These are phyloP conservation scores for Tetrapisispora iriomotensis DNA, from an alignment of 805 yeast genomes.

Conservation along the genomic window DNA sequence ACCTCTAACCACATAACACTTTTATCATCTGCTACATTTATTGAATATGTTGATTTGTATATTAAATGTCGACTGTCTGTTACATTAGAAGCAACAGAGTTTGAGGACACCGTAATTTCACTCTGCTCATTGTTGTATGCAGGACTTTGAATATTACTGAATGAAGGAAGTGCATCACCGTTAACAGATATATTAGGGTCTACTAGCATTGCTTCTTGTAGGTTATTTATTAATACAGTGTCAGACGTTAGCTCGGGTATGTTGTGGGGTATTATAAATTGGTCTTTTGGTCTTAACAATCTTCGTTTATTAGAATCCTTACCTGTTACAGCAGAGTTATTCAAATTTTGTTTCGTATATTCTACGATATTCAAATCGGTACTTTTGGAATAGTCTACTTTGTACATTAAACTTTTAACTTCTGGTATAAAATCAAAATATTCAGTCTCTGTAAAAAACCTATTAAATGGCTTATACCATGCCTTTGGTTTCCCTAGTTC, in stretches of 20 bases:
- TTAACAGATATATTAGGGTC: background rate
- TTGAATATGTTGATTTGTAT: slow-evolving; percentile 11
- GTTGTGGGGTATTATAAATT: background rate
- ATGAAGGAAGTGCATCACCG: background rate
- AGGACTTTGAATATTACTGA: background rate
- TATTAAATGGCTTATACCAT: slow-evolving; percentile 26
- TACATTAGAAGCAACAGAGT: background rate
- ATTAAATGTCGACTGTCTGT: background rate
- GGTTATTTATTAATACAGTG: background rate
- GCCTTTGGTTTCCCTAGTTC: slow-evolving; percentile 21
- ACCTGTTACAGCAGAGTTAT: background rate
- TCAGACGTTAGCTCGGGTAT: background rate
- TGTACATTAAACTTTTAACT: slow-evolving; percentile 13
- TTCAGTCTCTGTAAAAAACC: slow-evolving; percentile 12
- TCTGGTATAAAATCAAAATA: slow-evolving; percentile 22
- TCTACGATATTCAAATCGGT: slow-evolving; percentile 3
- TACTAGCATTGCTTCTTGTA: background rate
- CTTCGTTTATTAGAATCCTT: background rate
- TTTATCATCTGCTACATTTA: slow-evolving; percentile 14
- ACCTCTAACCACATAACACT: slow-evolving; percentile 21
- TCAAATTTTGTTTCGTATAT: background rate
- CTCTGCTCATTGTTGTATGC: background rate
- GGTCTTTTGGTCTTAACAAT: background rate
- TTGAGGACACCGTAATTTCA: background rate
- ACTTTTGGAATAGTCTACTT: slow-evolving; percentile 3